Base-by-base conservation (phyloP, 2,329 filamentous ascomycete species). In the Colletotrichum noveboracense region DNA sequence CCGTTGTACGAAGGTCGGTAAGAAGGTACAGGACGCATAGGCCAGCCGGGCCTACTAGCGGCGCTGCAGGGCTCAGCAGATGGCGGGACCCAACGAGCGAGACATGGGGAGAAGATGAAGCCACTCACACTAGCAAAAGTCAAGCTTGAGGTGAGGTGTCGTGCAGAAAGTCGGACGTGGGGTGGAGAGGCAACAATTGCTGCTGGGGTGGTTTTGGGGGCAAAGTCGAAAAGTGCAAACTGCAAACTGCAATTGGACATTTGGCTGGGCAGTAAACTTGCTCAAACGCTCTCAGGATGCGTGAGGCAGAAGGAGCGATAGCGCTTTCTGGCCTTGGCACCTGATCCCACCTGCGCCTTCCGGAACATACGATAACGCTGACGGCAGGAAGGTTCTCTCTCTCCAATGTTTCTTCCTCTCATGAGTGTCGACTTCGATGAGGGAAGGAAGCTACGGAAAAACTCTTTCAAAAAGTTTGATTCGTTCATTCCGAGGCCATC, bases 211-310 rank as follows among this genome's bases (percentile, higher is more conserved):
- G 10, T 21, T 52, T 52, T 52, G 30, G 38, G 8, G 61, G 26
- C 30, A 38, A 26, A 21, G n/a, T 38, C 26, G 32, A 28, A 34
- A 12, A 26, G 65, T 6, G 43, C 66, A 60, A 24, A 26, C 16
- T 68, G 48, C 38, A 26, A n/a, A 43, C 43, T 66, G 58, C 26
- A 18, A 68, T 70, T 70, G 55, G 74, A 13, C 32, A 32, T 66
- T 26, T 26, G 36, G 36, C 26, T 24, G 56, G 43, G 43, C 43
- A 52, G 36, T 73, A 79, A 79, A 79, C 78, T 78, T 79, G 78
- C 78, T 79, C 78, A 79, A 79, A 79, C 32, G 65, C 72, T 74
- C 78, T 77, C 78, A 78, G 68, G 16, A 70, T 30, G 61, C 21
- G 61, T 52, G 67, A 70, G 60, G 62, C 30, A 52, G 43, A 21